Conservation (phyloP, 1,139 yeast species). For the Meyerozyma athensensis region DNA sequence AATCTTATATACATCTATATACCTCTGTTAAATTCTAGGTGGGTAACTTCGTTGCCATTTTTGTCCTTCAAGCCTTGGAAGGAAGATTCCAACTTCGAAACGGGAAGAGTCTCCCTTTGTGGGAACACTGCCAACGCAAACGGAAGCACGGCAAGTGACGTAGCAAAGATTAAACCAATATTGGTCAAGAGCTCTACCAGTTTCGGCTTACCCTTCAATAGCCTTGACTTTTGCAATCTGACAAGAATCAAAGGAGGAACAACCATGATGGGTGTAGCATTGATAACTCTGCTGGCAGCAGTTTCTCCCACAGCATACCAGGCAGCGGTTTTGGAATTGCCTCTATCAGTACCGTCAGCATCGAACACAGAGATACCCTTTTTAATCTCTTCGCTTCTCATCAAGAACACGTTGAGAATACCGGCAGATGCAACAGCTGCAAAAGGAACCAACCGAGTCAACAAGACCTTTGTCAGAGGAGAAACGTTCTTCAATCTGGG, state of each 20-base stretch:
- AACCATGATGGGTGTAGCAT: slow-evolving; percentile 97
- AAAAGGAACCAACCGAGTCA: slow-evolving; percentile 89
- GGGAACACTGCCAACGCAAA: slow-evolving; percentile 96
- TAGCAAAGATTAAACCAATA: slow-evolving; percentile 76
- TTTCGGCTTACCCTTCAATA: slow-evolving; percentile 63
- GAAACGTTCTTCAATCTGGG: slow-evolving; percentile 67
- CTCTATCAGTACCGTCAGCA: slow-evolving; percentile 62
- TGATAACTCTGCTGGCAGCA: slow-evolving; percentile 88
- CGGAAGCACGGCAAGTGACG: slow-evolving; percentile 85
- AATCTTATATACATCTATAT: slow-evolving; percentile 38
- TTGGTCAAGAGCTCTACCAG: slow-evolving; percentile 66
- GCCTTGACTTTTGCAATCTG: slow-evolving; percentile 58
- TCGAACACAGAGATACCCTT: slow-evolving; percentile 77
- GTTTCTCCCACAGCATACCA: slow-evolving; percentile 93
- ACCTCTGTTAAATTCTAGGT: slow-evolving; percentile 88
- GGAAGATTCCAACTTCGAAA: slow-evolving; percentile 55
- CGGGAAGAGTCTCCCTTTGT: slow-evolving; percentile 64
- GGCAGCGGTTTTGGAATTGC: slow-evolving; percentile 84
- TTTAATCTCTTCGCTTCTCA: slow-evolving; percentile 92
- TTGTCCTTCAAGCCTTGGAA: slow-evolving; percentile 58
- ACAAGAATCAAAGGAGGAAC: slow-evolving; percentile 84
- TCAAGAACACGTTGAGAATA: slow-evolving; percentile 83
- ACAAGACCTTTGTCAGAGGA: slow-evolving; percentile 64
- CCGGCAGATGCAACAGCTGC: slow-evolving; percentile 99
- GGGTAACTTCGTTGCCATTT: slow-evolving; percentile 53